phyloP scores from a whole-genome alignment of 1,139 yeast species.

The Candida sanyaensis region DNA sequence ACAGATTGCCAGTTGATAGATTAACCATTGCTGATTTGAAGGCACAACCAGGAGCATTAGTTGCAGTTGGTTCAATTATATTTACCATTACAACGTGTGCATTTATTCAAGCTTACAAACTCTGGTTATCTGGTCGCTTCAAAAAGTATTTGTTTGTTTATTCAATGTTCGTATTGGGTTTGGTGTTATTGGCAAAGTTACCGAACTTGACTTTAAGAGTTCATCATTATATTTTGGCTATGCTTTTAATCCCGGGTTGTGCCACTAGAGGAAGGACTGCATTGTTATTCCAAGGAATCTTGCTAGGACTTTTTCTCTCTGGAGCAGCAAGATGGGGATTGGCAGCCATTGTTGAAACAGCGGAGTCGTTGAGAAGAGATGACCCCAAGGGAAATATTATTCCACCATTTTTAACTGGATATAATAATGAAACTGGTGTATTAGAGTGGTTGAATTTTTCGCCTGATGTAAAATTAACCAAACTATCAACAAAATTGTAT shows the following conservation, averaged over 20 bases:
- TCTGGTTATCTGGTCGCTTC: conserved; percentile 83
- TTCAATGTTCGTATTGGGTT: conserved; percentile 41
- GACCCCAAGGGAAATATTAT: conserved; percentile 66
- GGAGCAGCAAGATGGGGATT: conserved; percentile 95
- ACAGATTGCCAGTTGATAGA: conserved; percentile 83
- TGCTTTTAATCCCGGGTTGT: conserved; percentile 83
- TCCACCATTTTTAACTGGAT: conserved; percentile 45
- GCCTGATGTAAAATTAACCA: conserved; percentile 5
- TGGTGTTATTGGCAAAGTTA: conserved; percentile 49
- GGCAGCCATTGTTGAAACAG: conserved; percentile 85
- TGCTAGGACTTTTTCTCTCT: conserved; percentile 76
- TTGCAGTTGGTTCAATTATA: conserved; percentile 59
- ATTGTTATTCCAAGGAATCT: conserved; percentile 75
- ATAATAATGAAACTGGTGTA: conserved; percentile 30
- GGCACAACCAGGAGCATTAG: conserved; percentile 74
- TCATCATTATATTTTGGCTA: conserved; percentile 87
- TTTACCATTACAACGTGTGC: conserved; percentile 53
- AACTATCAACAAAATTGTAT: conserved; percentile 14
- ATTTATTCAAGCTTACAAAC: conserved; percentile 69
- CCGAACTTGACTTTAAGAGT: conserved; percentile 78
- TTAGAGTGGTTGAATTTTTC: conserved; percentile 32
- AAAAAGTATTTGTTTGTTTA: conserved; percentile 57
- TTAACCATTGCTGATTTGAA: conserved; percentile 69
- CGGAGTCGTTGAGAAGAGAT: conserved; percentile 63
- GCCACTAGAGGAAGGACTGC: conserved; percentile 75